Conservation (phyloP, 2,329 filamentous ascomycete species). For the Pseudocercospora vitis region DNA sequence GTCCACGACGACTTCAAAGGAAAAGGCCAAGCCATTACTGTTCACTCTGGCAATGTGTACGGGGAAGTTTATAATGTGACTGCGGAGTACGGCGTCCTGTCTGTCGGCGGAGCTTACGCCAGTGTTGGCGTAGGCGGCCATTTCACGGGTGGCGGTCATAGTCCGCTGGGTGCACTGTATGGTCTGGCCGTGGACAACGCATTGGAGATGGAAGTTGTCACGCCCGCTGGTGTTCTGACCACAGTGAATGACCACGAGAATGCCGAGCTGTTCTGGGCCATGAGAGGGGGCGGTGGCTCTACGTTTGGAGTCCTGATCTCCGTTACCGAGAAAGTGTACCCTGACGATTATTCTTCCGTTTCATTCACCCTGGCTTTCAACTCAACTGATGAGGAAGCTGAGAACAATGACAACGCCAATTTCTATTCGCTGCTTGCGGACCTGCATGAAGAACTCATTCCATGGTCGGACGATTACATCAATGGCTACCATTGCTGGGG, state of each 20-base stretch:
- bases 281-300: slow-evolving; percentile 22
- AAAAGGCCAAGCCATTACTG: slow-evolving; percentile 35
- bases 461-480: not conserved
- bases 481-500: slow-evolving; percentile 6
- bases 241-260: slow-evolving; percentile 24
- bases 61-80: slow-evolving; percentile 37
- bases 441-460: not conserved
- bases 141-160: slow-evolving; percentile 5
- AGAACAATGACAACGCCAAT: not conserved
- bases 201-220: slow-evolving; percentile 21
- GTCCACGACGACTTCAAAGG: slow-evolving; percentile 32
- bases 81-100: slow-evolving; percentile 29
- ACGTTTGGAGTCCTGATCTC: slow-evolving; percentile 34
- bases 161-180: not conserved
- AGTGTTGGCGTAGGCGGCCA: slow-evolving; percentile 4
- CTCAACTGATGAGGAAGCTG: not conserved
- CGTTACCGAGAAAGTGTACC: not conserved
- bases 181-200: not conserved
- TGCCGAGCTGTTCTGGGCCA: slow-evolving; percentile 23
- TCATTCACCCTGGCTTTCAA: not conserved
- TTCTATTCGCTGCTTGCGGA: slow-evolving; percentile 2
- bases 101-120: slow-evolving; percentile 17
- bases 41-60: slow-evolving; percentile 36
- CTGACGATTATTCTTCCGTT: not conserved
- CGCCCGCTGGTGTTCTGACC: slow-evolving; percentile 23